phyloP scores from a whole-genome alignment of 2,329 filamentous ascomycete genomes.

The Cadophora luteo-olivacea region DNA sequence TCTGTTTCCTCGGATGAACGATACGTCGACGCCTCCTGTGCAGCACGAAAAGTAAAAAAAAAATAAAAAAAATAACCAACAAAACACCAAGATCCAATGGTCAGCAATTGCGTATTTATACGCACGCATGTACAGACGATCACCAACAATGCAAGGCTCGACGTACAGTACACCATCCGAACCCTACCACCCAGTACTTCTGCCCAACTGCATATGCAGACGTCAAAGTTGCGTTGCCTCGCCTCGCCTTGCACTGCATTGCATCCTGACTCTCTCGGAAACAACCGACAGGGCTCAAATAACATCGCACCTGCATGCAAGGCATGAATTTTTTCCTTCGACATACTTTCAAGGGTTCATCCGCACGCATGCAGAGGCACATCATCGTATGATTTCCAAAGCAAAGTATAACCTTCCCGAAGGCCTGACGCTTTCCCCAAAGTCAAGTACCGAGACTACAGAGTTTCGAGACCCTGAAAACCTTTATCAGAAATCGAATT shows the following conservation, averaged over 20 bases:
- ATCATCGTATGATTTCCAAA: not conserved
- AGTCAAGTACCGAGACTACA: slow-evolving; percentile 1
- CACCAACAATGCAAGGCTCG: not conserved
- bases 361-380: not conserved
- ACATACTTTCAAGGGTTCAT: not conserved
- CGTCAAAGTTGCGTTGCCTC: slow-evolving; percentile 1
- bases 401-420: slow-evolving; percentile 1
- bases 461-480: not conserved
- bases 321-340: not conserved
- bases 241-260: not conserved
- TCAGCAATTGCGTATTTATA: not conserved
- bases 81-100: not conserved
- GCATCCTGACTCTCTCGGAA: slow-evolving; percentile 3
- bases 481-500: not conserved
- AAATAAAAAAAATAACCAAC: not conserved
- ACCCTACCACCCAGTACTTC: not conserved
- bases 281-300: not conserved
- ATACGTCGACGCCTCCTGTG: too few relatives aligned
- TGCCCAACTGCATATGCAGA: slow-evolving; percentile 5
- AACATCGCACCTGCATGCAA: not conserved
- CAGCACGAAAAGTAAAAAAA: too few relatives aligned
- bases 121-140: not conserved
- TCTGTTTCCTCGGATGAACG: not conserved
- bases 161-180: too few relatives aligned
- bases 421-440: not conserved